Evolutionary conservation across 495 filamentous ascomycete species (phyloP), one percentile per base, ranked within the genome.

Genomic region (Emericellopsis terricola): DNA sequence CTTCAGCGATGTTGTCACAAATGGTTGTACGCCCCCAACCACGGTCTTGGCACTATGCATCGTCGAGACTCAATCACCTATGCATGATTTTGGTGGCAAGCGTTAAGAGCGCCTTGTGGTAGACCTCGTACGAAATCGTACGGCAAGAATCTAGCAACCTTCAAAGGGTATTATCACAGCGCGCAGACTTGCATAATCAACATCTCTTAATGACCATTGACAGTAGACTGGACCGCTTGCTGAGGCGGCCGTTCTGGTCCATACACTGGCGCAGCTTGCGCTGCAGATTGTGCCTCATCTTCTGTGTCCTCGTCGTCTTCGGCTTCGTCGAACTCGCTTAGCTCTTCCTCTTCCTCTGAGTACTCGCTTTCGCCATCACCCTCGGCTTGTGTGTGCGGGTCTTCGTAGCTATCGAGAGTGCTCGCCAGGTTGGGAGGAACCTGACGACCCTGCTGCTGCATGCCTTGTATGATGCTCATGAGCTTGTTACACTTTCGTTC

Each of bases 401-500:
- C 48, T 34, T 56, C 56, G 36, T 65, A 54, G 45, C 52, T 62
- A 37, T 73, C 73, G 20, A 76, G 58, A 34, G 65, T 65, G 21
- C 57, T 68, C 18, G 67, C 60, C 40, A 69, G 52, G 20, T 51
- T 68, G 47, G 64, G 75, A 18, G 65, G 69, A 33, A 71, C 56
- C 31, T 76, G 79, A 10, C 83, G 71, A 15, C 85, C 83, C 48
- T 92, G 84, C 33, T 79, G 81, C 55, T 92, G 85, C 84, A 93
- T 92, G 41, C 81, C 81, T 38, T 84, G 75, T 50, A 89, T 91
- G 38, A 96, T 77, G 48, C 78, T 81, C 53, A 89, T 86, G 24
- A 97, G 73, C 47, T 92, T 89, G 34, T 80, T 77, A 46, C 85
- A 82, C 62, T 92, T 91, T 57, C 85, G 85, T 43, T 76, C 77